These are phyloP conservation scores for Rhododendron williamsianum DNA, from an alignment of 148 eudicot genomes.

Conservation along the genomic window DNA sequence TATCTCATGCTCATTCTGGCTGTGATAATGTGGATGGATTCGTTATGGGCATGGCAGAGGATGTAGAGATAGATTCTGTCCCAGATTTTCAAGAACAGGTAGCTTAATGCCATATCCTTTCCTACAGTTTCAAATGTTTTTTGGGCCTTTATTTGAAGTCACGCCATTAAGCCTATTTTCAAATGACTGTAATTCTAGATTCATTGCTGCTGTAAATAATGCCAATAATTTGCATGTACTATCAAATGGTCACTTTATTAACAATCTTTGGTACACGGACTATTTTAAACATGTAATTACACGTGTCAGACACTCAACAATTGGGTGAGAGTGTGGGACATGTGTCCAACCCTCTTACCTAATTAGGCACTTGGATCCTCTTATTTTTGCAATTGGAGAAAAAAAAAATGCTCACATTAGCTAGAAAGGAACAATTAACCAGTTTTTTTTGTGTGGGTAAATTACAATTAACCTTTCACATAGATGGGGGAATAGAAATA, in stretches of 20 bases:
- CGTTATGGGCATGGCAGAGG: conserved; percentile 35
- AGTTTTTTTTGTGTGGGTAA: too few species aligned
- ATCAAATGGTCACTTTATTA: neutral
- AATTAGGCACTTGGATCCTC: neutral
- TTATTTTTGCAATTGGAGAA: neutral
- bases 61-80: conserved; percentile 49
- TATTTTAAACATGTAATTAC: neutral
- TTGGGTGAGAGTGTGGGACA: neutral
- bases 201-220: neutral
- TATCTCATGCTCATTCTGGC: conserved; percentile 37
- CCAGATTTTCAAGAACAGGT: conserved; percentile 95
- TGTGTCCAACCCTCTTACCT: neutral
- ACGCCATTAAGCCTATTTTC: neutral
- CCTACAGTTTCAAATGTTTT: neutral
- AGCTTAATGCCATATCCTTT: conserved; percentile 7
- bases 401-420: neutral
- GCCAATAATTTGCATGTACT: neutral
- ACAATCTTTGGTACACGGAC: neutral
- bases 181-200: conserved; percentile 1
- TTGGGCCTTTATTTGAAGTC: neutral
- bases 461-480: neutral
- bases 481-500: neutral
- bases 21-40: conserved; percentile 48
- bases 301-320: neutral
- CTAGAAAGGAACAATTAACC: neutral